Evolutionary conservation across 192 early-diverging fungal species (phyloP).

Genomic region (Pilaira anomala): DNA sequence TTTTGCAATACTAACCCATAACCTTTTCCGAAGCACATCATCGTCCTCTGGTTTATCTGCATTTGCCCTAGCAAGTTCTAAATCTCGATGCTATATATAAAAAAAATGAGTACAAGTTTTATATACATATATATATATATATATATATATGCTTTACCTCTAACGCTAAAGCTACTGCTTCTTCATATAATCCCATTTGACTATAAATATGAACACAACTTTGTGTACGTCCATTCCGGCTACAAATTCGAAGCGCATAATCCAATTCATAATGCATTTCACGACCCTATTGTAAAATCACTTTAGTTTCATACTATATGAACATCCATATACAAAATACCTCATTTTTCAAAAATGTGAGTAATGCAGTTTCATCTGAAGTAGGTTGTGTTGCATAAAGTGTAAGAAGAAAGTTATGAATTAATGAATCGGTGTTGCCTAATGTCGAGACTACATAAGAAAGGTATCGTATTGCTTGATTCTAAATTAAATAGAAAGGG

Average conservation of each 20-base stretch:
- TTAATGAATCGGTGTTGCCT: slow-evolving; percentile 77
- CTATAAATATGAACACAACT: slow-evolving; percentile 89
- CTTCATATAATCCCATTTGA: slow-evolving; percentile 81
- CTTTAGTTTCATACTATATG: not conserved
- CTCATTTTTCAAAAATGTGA: slow-evolving; percentile 72
- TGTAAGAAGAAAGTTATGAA: slow-evolving; percentile 91
- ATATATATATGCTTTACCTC: slow-evolving; percentile 45
- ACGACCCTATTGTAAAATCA: slow-evolving; percentile 49
- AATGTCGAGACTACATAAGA: slow-evolving; percentile 74
- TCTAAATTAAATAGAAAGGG: slow-evolving; percentile 45
- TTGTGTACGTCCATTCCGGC: slow-evolving; percentile 73
- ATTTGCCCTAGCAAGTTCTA: slow-evolving; percentile 87
- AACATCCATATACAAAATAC: slow-evolving; percentile 31
- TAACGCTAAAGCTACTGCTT: slow-evolving; percentile 87
- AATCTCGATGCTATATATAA: slow-evolving; percentile 62
- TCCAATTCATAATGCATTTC: slow-evolving; percentile 85
- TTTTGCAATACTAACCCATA: slow-evolving; percentile 93
- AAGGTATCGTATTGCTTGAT: slow-evolving; percentile 88
- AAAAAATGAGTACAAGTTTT: not conserved
- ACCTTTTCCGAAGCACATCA: slow-evolving; percentile 68
- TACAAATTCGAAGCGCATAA: slow-evolving; percentile 88
- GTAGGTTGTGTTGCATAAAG: slow-evolving; percentile 68
- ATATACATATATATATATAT: not conserved
- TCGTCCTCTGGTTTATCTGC: slow-evolving; percentile 86
- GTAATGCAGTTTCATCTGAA: slow-evolving; percentile 64